phyloP scores from a whole-genome alignment of 1,139 yeast genomes.

The Candida pseudoviswanathii region DNA sequence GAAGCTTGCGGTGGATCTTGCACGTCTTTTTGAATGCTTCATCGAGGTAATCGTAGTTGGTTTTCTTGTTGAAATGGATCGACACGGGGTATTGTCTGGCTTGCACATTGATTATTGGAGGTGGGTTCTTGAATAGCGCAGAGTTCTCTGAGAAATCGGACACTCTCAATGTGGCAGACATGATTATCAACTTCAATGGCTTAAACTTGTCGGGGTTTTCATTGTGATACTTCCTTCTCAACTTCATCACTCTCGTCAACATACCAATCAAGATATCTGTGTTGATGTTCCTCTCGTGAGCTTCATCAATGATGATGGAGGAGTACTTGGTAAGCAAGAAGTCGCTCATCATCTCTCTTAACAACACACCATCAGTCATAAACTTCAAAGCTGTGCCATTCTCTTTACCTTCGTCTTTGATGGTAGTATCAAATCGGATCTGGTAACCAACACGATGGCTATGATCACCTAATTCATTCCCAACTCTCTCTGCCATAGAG shows the following conservation, averaged over 20 bases:
- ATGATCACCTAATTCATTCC: conserved; percentile 79
- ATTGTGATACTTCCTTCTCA: conserved; percentile 61
- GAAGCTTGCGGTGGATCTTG: conserved; percentile 82
- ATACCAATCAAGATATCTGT: conserved; percentile 96
- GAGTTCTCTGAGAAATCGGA: conserved; percentile 87
- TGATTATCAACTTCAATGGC: conserved; percentile 69
- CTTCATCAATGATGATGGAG: conserved; percentile 89
- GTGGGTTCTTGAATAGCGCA: conserved; percentile 69
- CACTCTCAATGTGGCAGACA: conserved; percentile 97
- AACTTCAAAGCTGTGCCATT: conserved; percentile 79
- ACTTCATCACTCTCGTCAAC: conserved; percentile 80
- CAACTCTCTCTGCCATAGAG: conserved; percentile 92
- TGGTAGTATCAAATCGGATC: conserved; percentile 83
- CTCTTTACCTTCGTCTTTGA: conserved; percentile 51
- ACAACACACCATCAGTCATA: conserved; percentile 97
- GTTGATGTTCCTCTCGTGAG: conserved; percentile 94
- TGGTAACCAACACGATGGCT: conserved; percentile 83
- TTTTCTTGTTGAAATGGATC: conserved; percentile 82
- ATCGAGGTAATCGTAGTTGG: conserved; percentile 76
- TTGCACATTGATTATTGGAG: conserved; percentile 88
- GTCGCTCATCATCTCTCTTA: conserved; percentile 91
- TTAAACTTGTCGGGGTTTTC: conserved; percentile 50
- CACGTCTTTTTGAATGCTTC: conserved; percentile 86
- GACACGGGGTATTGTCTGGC: conserved; percentile 97
- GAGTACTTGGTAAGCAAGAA: conserved; percentile 81